Base-by-base conservation (phyloP, 108 stramenopile genomes). In the Asterionellopsis glacialis region DNA sequence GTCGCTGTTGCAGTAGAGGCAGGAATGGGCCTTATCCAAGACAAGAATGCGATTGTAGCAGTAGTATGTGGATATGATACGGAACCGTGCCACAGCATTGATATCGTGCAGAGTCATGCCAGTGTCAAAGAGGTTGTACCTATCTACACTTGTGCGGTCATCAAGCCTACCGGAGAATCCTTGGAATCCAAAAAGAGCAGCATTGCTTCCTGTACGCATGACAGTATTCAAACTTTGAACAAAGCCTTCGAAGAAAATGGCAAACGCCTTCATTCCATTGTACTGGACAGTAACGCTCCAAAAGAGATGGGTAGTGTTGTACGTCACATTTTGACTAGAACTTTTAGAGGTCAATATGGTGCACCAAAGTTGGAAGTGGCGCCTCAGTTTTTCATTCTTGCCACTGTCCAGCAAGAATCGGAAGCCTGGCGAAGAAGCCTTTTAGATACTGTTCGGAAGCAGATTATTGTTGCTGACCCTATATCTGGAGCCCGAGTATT, bases 201-300 rank as follows among this genome's bases (percentile, higher is more conserved):
- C 1, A 63, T 74, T 57, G 57, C 52, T 16, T 52, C 22, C 15
- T 81, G 80, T 63, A 76, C 76, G 41, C 66, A 51, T 12, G 33
- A 65, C 19, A 27, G 68, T 3, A 22, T 56, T 11, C 15, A 33
- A 18, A 54, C 40, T 9, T 41, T 75, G 4, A 63, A 50, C n/a
- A 24, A 54, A 16, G 2, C 33, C 7, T 14, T 41, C 40, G 4
- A 15, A 16, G 44, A 49, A 14, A 42, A 41, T 19, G 49, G 64
- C n/a, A 50, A 57, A 13, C 21, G 68, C 19, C 49, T 67, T 33
- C 41, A 61, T 38, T 16, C 75, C 1, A 53, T 75, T 13, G 16
- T 80, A 80, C 59, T 14, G 10, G 10, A 27, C 25, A 7, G 70
- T 59, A 7, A 39, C 79, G 12, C 43, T 13, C 1, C 41, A 28